Base-by-base conservation (phyloP, 176 grass and related monocot genomes). In the Rhipidocladum racemiflorum region DNA sequence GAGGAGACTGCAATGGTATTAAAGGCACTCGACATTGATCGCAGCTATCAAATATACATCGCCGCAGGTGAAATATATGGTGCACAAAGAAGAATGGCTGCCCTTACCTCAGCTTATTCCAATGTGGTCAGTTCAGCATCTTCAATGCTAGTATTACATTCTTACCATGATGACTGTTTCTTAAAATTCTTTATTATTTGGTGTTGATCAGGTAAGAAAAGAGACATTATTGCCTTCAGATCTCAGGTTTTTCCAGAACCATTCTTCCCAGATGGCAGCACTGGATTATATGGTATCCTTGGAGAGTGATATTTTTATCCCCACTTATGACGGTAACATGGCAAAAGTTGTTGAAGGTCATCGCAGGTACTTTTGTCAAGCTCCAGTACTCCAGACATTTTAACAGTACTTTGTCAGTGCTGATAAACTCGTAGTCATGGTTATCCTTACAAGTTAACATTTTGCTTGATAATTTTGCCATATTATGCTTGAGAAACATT, bases 221-320 rank as follows among this genome's bases (percentile, higher is more conserved):
- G 94, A 97, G 89, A 94, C 90, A 30, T 24, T 94, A 57, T 80
- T 97, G 70, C 89, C 86, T 72, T 75, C 88, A 29, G 92, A 92
- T 23, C 50, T 97, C 45, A 78, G 90, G 60, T 89, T 87, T 67
- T 97, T 97, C 68, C 88, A 92, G 77, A 97, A 94, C 62, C 94
- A 97, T 88, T 97, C 94, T 71, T 97, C 94, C 62, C 94, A 97
- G 77, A 97, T 97, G 94, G 94, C 94, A 61, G 94, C 94, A 70
- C 85, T 97, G 60, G 94, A 97, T 89, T 97, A 97, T 74, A 92
- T 97, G 88, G 94, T 97, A 60, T 92, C 94, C 57, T 81, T 94
- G 84, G 92, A 89, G 64, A 97, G 94, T 57, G 90, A 97, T 81
- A 77, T 94, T 65, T 97, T 97, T 63, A 84, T 97, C 51, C 94